Conservation (phyloP, 2,329 filamentous ascomycete species). For the Fusarium begoniae region DNA sequence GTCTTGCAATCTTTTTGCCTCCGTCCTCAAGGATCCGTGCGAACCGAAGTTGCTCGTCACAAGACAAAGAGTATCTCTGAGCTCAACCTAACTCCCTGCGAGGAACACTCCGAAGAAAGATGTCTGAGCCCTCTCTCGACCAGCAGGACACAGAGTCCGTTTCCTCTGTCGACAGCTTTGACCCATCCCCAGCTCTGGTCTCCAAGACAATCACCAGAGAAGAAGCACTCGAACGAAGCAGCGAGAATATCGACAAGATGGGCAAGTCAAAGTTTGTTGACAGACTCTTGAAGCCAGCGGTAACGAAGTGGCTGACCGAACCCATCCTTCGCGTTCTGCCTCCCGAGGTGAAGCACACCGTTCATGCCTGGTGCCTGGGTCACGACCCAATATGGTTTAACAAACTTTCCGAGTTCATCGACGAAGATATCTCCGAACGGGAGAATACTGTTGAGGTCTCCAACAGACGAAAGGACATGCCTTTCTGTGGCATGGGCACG, state of each 20-base stretch:
- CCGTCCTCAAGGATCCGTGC: no score
- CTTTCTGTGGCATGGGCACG: neutral
- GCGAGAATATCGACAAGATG: neutral
- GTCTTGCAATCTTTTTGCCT: neutral
- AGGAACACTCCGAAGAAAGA: neutral
- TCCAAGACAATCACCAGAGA: neutral
- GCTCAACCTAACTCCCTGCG: rapidly evolving
- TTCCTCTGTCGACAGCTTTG: neutral
- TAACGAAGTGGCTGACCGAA: neutral
- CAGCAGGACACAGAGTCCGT: neutral
- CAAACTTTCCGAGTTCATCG: neutral
- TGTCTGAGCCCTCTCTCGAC: rapidly evolving
- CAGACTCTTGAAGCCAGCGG: neutral
- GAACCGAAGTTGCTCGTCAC: rapidly evolving
- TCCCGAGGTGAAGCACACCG: neutral
- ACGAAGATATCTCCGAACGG: neutral
- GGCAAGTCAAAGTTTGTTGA: neutral
- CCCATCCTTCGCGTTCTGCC: neutral
- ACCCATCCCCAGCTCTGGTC: neutral
- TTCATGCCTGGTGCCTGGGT: neutral
- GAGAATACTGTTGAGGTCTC: neutral
- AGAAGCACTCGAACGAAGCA: neutral
- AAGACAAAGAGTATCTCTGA: rapidly evolving
- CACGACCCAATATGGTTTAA: neutral
- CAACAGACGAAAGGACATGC: neutral